phyloP scores from a whole-genome alignment of 2,329 filamentous ascomycete genomes.

The Pleoardoris graminearum region DNA sequence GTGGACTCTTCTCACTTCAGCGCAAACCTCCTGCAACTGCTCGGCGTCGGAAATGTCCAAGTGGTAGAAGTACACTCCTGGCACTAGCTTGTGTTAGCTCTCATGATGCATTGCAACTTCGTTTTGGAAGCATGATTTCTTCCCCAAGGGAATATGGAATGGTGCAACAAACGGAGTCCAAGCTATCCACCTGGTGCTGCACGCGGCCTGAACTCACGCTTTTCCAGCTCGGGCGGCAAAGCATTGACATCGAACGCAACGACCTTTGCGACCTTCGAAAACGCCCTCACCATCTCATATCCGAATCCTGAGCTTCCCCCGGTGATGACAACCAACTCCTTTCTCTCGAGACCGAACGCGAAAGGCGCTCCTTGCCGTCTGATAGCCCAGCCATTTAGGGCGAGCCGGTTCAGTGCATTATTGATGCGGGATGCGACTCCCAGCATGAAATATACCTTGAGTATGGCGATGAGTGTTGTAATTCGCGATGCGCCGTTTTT shows the following conservation, averaged over 20 bases:
- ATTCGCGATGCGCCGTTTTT: slow-evolving; percentile 25
- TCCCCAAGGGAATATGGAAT: neutral
- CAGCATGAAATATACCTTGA: slow-evolving; percentile 27
- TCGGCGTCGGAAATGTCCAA: slow-evolving; percentile 30
- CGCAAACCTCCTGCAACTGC: slow-evolving; percentile 22
- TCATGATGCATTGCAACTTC: neutral
- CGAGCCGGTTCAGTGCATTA: slow-evolving; percentile 22
- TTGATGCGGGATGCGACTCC: slow-evolving; percentile 24
- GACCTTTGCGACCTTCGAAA: slow-evolving; percentile 26
- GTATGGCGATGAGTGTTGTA: slow-evolving; percentile 19
- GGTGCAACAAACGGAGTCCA: neutral
- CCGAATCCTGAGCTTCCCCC: slow-evolving; percentile 37
- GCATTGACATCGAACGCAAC: slow-evolving; percentile 27
- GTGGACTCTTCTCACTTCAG: slow-evolving; percentile 23
- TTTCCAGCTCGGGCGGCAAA: slow-evolving; percentile 28
- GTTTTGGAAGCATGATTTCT: neutral
- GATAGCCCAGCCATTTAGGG: slow-evolving; percentile 43
- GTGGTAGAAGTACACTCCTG: slow-evolving; percentile 30
- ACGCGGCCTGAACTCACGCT: slow-evolving; percentile 15
- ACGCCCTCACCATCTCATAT: slow-evolving; percentile 34
- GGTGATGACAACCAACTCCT: slow-evolving; percentile 34
- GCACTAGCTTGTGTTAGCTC: slow-evolving; percentile 9
- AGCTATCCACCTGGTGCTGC: neutral
- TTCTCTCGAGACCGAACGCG: slow-evolving; percentile 24
- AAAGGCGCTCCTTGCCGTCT: slow-evolving; percentile 27